Percentiles rank a stretch among this genome's conserved stretches.
Conservation (phyloP, 176 grass and related monocot species). For the Miscanthus lutarioriparius region DNA sequence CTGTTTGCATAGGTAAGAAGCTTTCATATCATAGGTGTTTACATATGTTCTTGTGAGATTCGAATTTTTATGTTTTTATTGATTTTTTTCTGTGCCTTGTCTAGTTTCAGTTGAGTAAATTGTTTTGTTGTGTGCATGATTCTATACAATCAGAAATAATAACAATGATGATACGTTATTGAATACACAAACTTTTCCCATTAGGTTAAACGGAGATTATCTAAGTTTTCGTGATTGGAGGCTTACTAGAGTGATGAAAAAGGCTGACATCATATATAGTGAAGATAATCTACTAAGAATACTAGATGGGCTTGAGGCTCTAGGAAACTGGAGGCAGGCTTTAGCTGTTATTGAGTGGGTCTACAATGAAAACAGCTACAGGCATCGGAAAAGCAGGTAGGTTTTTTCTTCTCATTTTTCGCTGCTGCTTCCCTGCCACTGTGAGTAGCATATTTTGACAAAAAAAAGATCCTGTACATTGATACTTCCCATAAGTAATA, state of each 20-base stretch:
- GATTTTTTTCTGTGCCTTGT: not conserved
- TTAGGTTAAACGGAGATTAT: constrained; percentile 52
- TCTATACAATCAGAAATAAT: not conserved
- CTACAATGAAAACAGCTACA: constrained; percentile 72
- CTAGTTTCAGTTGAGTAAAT: not conserved
- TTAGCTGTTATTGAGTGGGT: constrained; percentile 83
- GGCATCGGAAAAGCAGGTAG: constrained; percentile 86
- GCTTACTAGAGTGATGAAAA: constrained; percentile 79
- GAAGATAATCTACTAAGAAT: constrained; percentile 80
- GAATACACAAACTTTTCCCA: constrained; percentile 22
- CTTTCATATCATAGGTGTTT: constrained; percentile 2
- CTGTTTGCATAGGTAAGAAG: not conserved
- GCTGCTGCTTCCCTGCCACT: not conserved
- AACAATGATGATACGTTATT: not conserved
- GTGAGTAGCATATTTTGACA: not conserved
- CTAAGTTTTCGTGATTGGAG: constrained; percentile 74
- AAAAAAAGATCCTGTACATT: not conserved
- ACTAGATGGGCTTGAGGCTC: constrained; percentile 61
- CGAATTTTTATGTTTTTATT: not conserved
- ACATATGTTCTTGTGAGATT: not conserved
- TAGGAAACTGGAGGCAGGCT: constrained; percentile 79
- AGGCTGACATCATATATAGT: constrained; percentile 59
- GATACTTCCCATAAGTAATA: constrained; percentile 4
- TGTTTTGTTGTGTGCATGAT: not conserved
- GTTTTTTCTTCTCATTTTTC: not conserved